Base-by-base conservation (phyloP, 2,329 filamentous ascomycete species). In the Mollisiaceae sp. region DNA sequence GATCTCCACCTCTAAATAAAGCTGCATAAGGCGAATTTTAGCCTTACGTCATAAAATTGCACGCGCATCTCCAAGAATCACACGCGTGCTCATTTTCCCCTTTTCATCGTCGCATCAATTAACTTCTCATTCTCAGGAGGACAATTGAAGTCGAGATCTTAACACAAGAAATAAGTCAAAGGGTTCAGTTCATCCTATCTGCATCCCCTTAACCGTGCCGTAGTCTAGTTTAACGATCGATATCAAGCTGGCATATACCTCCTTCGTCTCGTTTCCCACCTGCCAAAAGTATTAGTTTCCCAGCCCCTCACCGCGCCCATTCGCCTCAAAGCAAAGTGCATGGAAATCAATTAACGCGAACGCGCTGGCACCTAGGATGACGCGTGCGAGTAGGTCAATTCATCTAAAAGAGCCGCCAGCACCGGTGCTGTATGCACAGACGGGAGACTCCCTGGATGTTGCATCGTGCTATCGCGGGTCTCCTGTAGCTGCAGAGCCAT, bases 121-220 rank as follows among this genome's bases (percentile, higher is more conserved):
- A 14, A 27, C 11, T 52, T 12, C 8, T 8, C 24, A 52, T 52
- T 14, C 15, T 24, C 20, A 14, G 8, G 8, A 27, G 6, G n/a
- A n/a, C n/a, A 24, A 47, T 47, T 18, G 43, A 4, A 9, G 47
- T 27, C 24, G 20, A 15, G 15, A n/a, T 47, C 8, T 47, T 22
- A 47, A 22, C 8, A 47, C n/a, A 3, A 47, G n/a, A 18, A 24
- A 45, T 45, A 45, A n/a, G 43, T 45, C 18, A 45, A n/a, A 41
- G 38, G 45, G 18, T 50, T 24, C 45, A 20, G 50, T 54, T 54
- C 50, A 54, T 54, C 50, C 50, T 20, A 54, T 54, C 50, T 54
- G 11, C 18, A 8, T 50, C n/a, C 20, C n/a, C 45, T 22, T 20
- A 50, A 50, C 22, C n/a, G n/a, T 22, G 45, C 27, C 27, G 27